Evolutionary conservation across 805 yeast genomes (phyloP).

Genomic region (Kazachstania kunashirensis): DNA sequence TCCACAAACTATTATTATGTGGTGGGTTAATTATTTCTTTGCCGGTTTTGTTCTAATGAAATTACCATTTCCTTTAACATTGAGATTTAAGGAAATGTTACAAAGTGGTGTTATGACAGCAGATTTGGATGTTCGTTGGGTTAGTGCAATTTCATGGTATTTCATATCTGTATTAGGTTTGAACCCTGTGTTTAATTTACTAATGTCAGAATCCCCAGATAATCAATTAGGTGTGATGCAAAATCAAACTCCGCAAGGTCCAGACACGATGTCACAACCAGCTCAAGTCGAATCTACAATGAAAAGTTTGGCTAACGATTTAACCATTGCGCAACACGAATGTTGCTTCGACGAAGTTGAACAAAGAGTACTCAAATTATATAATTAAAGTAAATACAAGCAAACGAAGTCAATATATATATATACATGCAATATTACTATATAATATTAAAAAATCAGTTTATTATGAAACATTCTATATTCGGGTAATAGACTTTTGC

Average conservation of each 20-base stretch:
- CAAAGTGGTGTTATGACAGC: slow-evolving; percentile 80
- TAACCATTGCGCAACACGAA: slow-evolving; percentile 53
- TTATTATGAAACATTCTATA: too few relatives aligned
- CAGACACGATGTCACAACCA: slow-evolving; percentile 36
- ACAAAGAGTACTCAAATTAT: slow-evolving; percentile 37
- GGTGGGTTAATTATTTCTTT: slow-evolving; percentile 90
- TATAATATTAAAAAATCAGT: too few relatives aligned
- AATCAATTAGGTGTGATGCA: slow-evolving; percentile 22
- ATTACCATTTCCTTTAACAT: slow-evolving; percentile 85
- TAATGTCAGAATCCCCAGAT: slow-evolving; percentile 34
- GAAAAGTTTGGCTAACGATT: slow-evolving; percentile 61
- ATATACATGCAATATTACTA: too few relatives aligned
- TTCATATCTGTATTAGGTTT: slow-evolving; percentile 81
- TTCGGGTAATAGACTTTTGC: too few relatives aligned
- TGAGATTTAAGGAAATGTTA: slow-evolving; percentile 82
- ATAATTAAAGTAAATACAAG: slow-evolving; percentile 3
- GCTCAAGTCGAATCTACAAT: slow-evolving; percentile 56
- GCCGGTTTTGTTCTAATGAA: slow-evolving; percentile 83
- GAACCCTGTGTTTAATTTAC: slow-evolving; percentile 62
- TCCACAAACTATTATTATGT: slow-evolving; percentile 91
- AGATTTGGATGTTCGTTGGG: slow-evolving; percentile 85
- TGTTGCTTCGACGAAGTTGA: slow-evolving; percentile 52
- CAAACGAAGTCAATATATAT: too few relatives aligned
- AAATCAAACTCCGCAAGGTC: slow-evolving; percentile 21
- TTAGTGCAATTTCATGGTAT: slow-evolving; percentile 91